Evolutionary conservation across 2,329 filamentous ascomycete genomes (phyloP).

Genomic region (Venturia aucupariae): DNA sequence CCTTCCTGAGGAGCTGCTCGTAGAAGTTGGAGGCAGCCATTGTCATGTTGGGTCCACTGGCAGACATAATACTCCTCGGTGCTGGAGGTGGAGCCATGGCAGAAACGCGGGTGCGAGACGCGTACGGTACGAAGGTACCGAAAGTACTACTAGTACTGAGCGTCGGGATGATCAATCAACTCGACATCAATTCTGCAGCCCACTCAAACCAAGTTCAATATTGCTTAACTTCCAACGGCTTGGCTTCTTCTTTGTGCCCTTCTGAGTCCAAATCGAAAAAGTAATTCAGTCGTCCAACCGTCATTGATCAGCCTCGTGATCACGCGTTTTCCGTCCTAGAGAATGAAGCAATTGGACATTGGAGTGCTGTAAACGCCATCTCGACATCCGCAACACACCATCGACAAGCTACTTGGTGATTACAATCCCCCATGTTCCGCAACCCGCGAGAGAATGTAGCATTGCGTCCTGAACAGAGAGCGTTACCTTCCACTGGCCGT

Average conservation of each 20-base stretch:
- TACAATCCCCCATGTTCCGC: constrained; percentile 39
- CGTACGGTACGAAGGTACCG: too few relatives aligned
- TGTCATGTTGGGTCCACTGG: constrained; percentile 38
- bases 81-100: neutral
- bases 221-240: too few relatives aligned
- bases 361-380: neutral
- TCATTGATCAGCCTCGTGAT: neutral
- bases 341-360: neutral
- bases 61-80: constrained; percentile 24
- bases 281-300: too few relatives aligned
- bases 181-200: too few relatives aligned
- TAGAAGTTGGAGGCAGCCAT: constrained; percentile 36
- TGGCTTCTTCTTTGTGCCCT: too few relatives aligned
- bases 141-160: too few relatives aligned
- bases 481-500: constrained; percentile 40
- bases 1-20: constrained; percentile 70
- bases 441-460: constrained; percentile 42
- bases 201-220: neutral
- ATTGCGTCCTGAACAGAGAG: constrained; percentile 25
- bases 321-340: neutral
- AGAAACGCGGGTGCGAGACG: neutral
- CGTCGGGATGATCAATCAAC: too few relatives aligned
- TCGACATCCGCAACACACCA: neutral
- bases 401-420: too few relatives aligned
- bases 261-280: neutral